Conservation (phyloP, 257 asterid species). For the Cinchona pubescens region DNA sequence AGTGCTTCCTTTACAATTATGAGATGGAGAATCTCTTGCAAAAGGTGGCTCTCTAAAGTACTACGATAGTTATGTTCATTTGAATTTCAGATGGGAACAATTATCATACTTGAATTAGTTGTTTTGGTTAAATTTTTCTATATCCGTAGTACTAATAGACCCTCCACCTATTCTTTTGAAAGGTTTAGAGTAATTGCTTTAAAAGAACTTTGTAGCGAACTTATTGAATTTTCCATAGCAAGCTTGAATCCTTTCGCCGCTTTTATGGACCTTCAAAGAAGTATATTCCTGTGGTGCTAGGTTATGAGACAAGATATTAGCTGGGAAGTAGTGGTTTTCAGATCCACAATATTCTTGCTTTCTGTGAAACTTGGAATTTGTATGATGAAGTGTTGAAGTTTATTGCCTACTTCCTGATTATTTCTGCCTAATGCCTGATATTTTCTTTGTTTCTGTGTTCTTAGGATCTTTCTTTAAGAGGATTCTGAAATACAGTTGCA, state of each 20-base stretch:
- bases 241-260: not conserved
- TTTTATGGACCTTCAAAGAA: not conserved
- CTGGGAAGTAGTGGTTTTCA: not conserved
- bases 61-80: too few species aligned
- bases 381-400: not conserved
- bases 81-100: not conserved
- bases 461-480: constrained; percentile 85
- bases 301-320: constrained; percentile 5
- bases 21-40: not conserved
- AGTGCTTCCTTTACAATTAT: not conserved
- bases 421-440: too few species aligned
- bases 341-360: not conserved
- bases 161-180: not conserved
- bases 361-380: not conserved
- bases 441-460: constrained; percentile 15
- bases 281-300: not conserved
- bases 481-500: constrained; percentile 98
- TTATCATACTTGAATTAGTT: not conserved
- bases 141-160: not conserved
- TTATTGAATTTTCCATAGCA: not conserved
- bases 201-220: not conserved
- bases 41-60: not conserved
- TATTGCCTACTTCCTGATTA: not conserved
- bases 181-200: not conserved
- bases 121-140: not conserved